phyloP scores from a whole-genome alignment of 75 land plant species.

The Sequoia sempervirens region DNA sequence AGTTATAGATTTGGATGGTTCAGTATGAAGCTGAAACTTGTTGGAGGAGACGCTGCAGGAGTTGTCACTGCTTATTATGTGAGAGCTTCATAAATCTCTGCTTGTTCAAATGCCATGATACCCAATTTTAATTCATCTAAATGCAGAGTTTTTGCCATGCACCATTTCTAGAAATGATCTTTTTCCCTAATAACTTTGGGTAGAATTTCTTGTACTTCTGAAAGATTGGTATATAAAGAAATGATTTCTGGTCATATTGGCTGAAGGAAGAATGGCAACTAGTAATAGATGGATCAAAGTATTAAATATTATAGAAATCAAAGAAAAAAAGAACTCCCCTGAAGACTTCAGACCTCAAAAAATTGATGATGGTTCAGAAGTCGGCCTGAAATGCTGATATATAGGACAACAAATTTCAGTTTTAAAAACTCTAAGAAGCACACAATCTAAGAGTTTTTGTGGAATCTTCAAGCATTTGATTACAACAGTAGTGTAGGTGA shows the following conservation, averaged over 20 bases:
- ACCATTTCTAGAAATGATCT: no score
- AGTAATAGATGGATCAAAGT: neutral
- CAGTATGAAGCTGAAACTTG: constrained; percentile 85
- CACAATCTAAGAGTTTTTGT: no score
- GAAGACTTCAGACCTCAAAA: no score
- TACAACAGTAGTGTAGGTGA: neutral
- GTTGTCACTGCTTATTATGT: constrained; percentile 83
- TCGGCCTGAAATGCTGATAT: neutral
- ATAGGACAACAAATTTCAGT: neutral
- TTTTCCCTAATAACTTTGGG: neutral
- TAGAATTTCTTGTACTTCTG: neutral
- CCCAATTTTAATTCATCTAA: neutral
- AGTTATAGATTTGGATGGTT: constrained; percentile 79
- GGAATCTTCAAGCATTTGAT: no score
- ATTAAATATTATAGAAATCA: neutral
- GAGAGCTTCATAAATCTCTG: constrained; percentile 5
- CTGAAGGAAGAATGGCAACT: neutral
- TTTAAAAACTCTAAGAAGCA: neutral
- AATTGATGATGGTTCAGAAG: neutral
- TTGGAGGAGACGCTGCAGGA: constrained; percentile 80
- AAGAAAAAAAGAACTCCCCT: no score
- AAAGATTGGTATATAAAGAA: neutral
- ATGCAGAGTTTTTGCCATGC: no score
- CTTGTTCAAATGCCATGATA: neutral
- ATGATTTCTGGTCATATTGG: neutral